Base-by-base conservation (phyloP, 2,329 filamentous ascomycete species). In the Ceratocystis eucalypticola region DNA sequence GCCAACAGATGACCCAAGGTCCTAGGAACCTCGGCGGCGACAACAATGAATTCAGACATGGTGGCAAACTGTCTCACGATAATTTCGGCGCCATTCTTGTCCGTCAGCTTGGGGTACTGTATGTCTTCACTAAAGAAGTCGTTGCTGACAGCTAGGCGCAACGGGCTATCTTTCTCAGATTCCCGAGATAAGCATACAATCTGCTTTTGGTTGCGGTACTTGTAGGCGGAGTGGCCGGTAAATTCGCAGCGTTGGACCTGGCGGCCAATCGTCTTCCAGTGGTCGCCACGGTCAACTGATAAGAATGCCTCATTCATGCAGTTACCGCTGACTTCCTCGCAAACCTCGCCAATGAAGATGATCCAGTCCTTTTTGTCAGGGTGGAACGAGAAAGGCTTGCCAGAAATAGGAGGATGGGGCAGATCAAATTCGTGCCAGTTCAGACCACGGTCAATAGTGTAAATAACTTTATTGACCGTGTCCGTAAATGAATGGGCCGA, bases 21-120 rank as follows among this genome's bases (percentile, higher is more conserved):
- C 1, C 33, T 61, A 12, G 67, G 65, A 20, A 65, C 61, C 28
- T 66, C 65, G 5, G 87, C 86, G 1, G 92, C 92, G 62, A 96
- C 88, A 48, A 99, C 84, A 72, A 99, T 94, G 74, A 96, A 99
- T 74, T 99, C 94, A 48, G 88, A 87, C 93, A 96, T 97, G 4
- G 88, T 95, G 1, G 91, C 93, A 75, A 96, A 97, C 70, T 88
- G 87, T 71, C 88, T 84, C 53, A 96, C 88, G 1, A 74, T 71
- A 28, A 72, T 73, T 68, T 91, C 82, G 1, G 74, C 72, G 37
- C 72, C 73, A 68, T 92, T 82, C 28, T 83, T 80, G 73, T 88
- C 85, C 67, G 84, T 80, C 25, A 84, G 78, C 15, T 79, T 78
- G 4, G 69, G 69, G 50, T 68, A 68, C 25, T 48, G 61, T 8